Percentiles rank a stretch among this genome's conserved stretches.
phyloP scores from a whole-genome alignment of 768 basidiomycete genomes.

The Termitomyces sp. region DNA sequence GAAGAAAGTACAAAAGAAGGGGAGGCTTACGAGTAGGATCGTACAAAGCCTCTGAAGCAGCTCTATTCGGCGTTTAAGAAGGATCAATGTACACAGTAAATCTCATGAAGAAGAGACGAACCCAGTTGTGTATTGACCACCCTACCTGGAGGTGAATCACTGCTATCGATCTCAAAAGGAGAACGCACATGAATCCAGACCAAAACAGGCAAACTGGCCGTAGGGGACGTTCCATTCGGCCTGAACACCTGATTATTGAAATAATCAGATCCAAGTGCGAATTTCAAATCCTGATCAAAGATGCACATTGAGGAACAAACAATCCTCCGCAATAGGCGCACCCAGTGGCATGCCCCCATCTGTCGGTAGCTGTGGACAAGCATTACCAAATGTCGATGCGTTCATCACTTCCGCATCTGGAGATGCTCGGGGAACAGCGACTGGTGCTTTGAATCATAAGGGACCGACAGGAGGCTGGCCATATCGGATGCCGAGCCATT shows the following conservation, averaged over 20 bases:
- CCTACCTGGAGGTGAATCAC: slow-evolving; percentile 22
- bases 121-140: slow-evolving; percentile 42
- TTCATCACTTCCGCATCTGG: slow-evolving; percentile 22
- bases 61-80: slow-evolving; percentile 19
- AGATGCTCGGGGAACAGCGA: slow-evolving; percentile 28
- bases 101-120: slow-evolving; percentile 10
- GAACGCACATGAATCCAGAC: slow-evolving; percentile 31
- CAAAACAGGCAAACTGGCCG: slow-evolving; percentile 29
- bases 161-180: neutral
- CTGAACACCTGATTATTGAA: slow-evolving; percentile 26
- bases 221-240: slow-evolving; percentile 19
- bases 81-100: neutral
- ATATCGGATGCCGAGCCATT: slow-evolving; percentile 28
- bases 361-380: slow-evolving; percentile 44
- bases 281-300: too few relatives aligned
- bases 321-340: slow-evolving; percentile 46
- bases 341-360: too few relatives aligned
- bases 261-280: neutral
- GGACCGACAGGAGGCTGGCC: slow-evolving; percentile 50
- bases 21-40: slow-evolving; percentile 40
- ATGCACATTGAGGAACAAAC: slow-evolving; percentile 46
- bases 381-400: slow-evolving; percentile 47
- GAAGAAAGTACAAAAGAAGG: neutral
- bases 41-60: slow-evolving; percentile 29
- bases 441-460: slow-evolving; percentile 54